These are phyloP conservation scores for Phytophthora multivora DNA, from an alignment of 352 stramenopile species.

Conservation along the genomic window DNA sequence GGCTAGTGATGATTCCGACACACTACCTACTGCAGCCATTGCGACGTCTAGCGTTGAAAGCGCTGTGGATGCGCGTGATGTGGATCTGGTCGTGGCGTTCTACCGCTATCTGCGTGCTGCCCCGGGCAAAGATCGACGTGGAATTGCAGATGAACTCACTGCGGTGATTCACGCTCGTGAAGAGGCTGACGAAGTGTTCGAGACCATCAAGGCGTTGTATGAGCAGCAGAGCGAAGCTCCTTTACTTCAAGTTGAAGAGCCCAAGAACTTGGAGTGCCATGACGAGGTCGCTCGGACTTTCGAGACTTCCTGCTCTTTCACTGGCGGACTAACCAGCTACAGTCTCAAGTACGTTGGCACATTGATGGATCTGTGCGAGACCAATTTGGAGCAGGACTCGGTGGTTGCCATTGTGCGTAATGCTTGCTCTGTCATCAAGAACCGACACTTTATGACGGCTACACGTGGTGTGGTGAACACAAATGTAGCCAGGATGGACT, in stretches of 20 bases:
- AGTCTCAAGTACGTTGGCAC: slow-evolving; percentile 67
- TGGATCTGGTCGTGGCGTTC: slow-evolving; percentile 78
- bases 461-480: slow-evolving; percentile 32
- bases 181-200: slow-evolving; percentile 58
- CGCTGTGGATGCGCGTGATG: slow-evolving; percentile 65
- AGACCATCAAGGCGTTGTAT: slow-evolving; percentile 47
- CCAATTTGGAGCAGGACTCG: slow-evolving; percentile 16
- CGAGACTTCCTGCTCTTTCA: slow-evolving; percentile 30
- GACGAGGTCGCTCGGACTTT: slow-evolving; percentile 40
- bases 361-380: slow-evolving; percentile 55
- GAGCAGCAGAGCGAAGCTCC: slow-evolving; percentile 22
- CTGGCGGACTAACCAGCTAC: slow-evolving; percentile 64
- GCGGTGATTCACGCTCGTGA: slow-evolving; percentile 52
- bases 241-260: slow-evolving; percentile 35
- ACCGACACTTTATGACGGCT: background rate
- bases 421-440: slow-evolving; percentile 32
- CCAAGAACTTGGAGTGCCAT: slow-evolving; percentile 42
- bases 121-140: slow-evolving; percentile 36
- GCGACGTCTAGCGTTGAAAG: slow-evolving; percentile 18
- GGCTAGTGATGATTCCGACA: slow-evolving; percentile 5
- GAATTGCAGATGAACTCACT: slow-evolving; percentile 49
- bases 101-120: slow-evolving; percentile 76
- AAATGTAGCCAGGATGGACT: slow-evolving; percentile 38
- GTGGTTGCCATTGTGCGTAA: slow-evolving; percentile 38
- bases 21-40: background rate